Conservation (phyloP, 495 filamentous ascomycete genomes). For the Penicillium mononematosum region DNA sequence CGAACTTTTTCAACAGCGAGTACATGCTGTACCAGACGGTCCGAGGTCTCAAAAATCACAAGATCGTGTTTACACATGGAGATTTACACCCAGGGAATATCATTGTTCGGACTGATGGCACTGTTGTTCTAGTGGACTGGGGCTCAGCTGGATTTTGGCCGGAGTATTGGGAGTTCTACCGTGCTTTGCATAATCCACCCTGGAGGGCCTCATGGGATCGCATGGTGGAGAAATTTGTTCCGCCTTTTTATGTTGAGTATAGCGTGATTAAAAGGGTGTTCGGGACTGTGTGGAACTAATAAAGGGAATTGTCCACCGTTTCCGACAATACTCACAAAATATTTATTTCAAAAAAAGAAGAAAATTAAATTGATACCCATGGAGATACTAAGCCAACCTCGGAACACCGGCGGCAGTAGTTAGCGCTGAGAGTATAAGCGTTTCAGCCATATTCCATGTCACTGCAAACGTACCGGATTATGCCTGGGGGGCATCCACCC, state of each 20-base stretch:
- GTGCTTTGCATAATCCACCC: constrained; percentile 12
- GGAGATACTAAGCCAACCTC: no score
- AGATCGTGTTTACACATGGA: constrained; percentile 34
- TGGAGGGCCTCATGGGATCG: constrained; percentile 20
- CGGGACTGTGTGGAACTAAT: not conserved
- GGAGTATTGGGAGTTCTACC: constrained; percentile 25
- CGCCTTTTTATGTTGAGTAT: constrained; percentile 22
- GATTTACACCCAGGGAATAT: constrained; percentile 38
- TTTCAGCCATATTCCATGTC: no score
- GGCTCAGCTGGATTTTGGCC: constrained; percentile 23
- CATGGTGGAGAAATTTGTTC: constrained; percentile 21
- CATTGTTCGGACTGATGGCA: constrained; percentile 22
- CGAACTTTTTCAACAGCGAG: not conserved
- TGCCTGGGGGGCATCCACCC: no score
- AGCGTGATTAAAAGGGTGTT: constrained; percentile 19
- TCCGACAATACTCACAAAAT: no score
- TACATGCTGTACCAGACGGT: not conserved
- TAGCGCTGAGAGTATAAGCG: no score
- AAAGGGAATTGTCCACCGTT: not conserved
- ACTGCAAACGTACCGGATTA: no score
- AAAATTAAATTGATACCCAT: no score
- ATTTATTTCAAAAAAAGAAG: no score
- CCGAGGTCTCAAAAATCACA: constrained; percentile 14
- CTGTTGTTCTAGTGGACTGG: constrained; percentile 23
- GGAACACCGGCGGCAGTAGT: no score